These are phyloP conservation scores for Flaveria linearis DNA, from an alignment of 129 eudicot genomes.

Conservation along the genomic window DNA sequence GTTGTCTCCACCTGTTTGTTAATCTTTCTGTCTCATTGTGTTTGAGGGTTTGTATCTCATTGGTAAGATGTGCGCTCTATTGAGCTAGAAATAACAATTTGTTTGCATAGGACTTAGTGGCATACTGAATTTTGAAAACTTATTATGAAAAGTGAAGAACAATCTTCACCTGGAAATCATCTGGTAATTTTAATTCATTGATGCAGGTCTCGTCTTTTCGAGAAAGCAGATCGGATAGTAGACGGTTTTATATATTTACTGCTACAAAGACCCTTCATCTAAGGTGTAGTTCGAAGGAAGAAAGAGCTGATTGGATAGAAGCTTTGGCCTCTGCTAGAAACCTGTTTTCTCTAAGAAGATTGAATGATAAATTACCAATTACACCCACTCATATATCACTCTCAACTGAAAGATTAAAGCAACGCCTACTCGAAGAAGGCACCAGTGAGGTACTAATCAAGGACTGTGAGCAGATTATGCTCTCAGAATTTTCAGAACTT, in stretches of 20 bases:
- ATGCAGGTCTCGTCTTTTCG: constrained; percentile 81
- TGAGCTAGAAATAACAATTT: constrained; percentile 2
- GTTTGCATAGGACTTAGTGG: constrained; percentile 6
- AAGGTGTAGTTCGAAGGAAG: constrained; percentile 58
- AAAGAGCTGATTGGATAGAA: constrained; percentile 78
- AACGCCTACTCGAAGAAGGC: constrained; percentile 47
- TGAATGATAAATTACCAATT: constrained; percentile 48
- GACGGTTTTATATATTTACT: constrained; percentile 79
- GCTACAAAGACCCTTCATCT: constrained; percentile 90
- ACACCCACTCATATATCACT: constrained; percentile 51
- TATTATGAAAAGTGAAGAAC: not conserved
- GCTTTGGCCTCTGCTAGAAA: constrained; percentile 68
- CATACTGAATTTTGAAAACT: not conserved
- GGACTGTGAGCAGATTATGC: constrained; percentile 47
- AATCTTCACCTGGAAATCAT: not conserved
- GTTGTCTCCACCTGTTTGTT: constrained; percentile 16
- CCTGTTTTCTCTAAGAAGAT: constrained; percentile 52
- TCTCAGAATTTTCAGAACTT: constrained; percentile 43
- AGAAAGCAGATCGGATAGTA: constrained; percentile 76
- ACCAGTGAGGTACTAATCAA: constrained; percentile 35
- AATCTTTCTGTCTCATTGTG: not conserved
- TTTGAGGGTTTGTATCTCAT: not conserved
- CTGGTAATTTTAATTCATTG: constrained; percentile 17
- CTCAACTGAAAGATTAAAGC: constrained; percentile 70
- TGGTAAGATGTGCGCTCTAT: not conserved